These are phyloP conservation scores for Rosa chinensis DNA, from an alignment of 306 rosid genomes.

Conservation along the genomic window DNA sequence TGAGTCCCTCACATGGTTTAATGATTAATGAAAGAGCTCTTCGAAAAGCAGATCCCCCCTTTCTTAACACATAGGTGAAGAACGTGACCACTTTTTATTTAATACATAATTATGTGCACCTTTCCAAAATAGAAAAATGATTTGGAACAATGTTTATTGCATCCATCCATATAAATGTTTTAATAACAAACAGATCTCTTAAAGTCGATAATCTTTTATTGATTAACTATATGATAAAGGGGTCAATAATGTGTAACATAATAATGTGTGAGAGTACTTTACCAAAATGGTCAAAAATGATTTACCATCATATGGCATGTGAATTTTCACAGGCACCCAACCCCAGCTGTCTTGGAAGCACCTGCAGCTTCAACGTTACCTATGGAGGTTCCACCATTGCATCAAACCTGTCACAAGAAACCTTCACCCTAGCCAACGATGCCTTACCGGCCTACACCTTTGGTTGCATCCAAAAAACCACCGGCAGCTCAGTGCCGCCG, in stretches of 20 bases:
- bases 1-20: not conserved
- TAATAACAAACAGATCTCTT: not conserved
- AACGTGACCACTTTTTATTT: not conserved
- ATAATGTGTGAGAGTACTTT: not conserved
- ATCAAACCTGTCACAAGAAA: constrained; percentile 69
- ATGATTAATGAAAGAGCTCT: not conserved
- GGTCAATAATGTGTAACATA: not conserved
- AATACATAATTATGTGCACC: not conserved
- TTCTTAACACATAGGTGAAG: not conserved
- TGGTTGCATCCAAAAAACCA: constrained; percentile 69
- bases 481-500: constrained; percentile 65
- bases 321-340: constrained; percentile 67
- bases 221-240: not conserved
- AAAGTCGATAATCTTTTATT: not conserved
- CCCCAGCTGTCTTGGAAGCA: constrained; percentile 68
- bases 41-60: not conserved
- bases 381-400: constrained; percentile 75
- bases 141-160: not conserved
- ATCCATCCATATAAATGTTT: not conserved
- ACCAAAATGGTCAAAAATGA: not conserved
- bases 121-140: not conserved
- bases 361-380: constrained; percentile 78
- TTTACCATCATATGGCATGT: constrained; percentile 21
- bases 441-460: constrained; percentile 61
- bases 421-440: constrained; percentile 69